Percentiles rank a stretch among this genome's conserved stretches.
Conservation (phyloP, 805 yeast genomes). For the Zygoascus biomembranicola region DNA sequence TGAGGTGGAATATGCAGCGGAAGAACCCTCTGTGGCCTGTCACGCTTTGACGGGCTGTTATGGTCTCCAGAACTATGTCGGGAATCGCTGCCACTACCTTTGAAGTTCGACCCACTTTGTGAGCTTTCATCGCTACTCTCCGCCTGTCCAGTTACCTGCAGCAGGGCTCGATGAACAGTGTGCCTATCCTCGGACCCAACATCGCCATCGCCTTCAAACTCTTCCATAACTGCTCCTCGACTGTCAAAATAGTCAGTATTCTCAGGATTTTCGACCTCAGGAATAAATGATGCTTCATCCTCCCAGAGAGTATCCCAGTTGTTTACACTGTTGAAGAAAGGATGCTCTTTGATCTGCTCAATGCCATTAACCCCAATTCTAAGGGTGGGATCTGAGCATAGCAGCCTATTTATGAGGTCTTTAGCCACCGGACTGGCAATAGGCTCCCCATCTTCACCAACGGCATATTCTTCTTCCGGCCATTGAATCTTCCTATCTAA, state of each 20-base stretch:
- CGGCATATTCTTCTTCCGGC: constrained; percentile 45
- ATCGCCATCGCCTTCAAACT: constrained; percentile 40
- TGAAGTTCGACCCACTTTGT: neutral
- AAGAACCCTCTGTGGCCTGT: constrained; percentile 14
- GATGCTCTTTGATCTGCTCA: constrained; percentile 68
- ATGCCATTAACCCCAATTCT: constrained; percentile 74
- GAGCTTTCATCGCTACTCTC: constrained; percentile 10
- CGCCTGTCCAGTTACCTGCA: constrained; percentile 3
- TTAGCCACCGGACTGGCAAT: constrained; percentile 54
- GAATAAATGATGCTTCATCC: constrained; percentile 73
- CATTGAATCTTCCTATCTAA: constrained; percentile 67
- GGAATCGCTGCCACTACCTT: constrained; percentile 21
- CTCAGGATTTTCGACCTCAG: constrained; percentile 69
- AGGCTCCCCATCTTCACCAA: constrained; percentile 7
- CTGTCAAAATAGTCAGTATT: constrained; percentile 85
- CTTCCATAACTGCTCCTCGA: constrained; percentile 74
- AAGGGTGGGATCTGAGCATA: constrained; percentile 52
- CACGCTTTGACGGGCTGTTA: constrained; percentile 1
- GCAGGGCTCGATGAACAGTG: constrained; percentile 28
- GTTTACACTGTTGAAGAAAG: constrained; percentile 55
- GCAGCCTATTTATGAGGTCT: constrained; percentile 58
- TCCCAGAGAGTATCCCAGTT: constrained; percentile 71
- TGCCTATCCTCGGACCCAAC: constrained; percentile 16
- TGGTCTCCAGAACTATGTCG: constrained; percentile 23
- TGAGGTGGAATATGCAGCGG: constrained; percentile 47